phyloP scores from a whole-genome alignment of 2,329 filamentous ascomycete genomes.

The Escovopsis weberi region DNA sequence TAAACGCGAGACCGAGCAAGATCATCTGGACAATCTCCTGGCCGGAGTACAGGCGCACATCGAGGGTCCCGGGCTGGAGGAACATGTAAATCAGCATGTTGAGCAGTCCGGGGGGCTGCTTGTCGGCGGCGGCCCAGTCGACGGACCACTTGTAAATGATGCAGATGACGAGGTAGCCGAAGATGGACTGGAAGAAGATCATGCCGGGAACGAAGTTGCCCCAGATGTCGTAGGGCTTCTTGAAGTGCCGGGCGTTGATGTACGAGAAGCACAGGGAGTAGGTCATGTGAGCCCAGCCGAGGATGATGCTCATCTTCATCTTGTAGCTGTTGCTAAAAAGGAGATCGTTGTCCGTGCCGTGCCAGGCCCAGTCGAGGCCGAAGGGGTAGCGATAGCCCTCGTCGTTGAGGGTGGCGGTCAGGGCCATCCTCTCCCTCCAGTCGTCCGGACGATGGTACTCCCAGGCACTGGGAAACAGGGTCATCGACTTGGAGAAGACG shows the following conservation, averaged over 20 bases:
- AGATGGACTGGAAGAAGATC: conserved; percentile 99
- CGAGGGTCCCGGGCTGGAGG: conserved; percentile 62
- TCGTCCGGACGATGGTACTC: conserved; percentile 54
- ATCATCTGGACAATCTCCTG: conserved; percentile 64
- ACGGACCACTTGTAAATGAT: conserved; percentile 97
- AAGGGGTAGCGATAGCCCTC: conserved; percentile 82
- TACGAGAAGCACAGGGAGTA: conserved; percentile 90
- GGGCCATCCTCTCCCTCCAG: conserved; percentile 49
- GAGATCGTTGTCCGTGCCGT: conserved; percentile 85
- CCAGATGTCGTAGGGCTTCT: conserved; percentile 88
- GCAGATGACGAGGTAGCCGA: conserved; percentile 85
- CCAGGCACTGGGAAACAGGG: conserved; percentile 83
- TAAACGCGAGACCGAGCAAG: conserved; percentile 66
- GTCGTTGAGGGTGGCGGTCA: conserved; percentile 51
- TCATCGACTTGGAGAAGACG: conserved; percentile 85
- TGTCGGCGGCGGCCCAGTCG: conserved; percentile 55
- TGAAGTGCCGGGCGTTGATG: conserved; percentile 90
- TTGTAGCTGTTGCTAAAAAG: conserved; percentile 98
- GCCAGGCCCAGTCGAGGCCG: conserved; percentile 92
- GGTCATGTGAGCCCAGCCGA: conserved; percentile 98
- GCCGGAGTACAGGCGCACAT: conserved; percentile 62
- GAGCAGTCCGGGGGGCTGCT: conserved; percentile 68
- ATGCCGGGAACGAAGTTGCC: conserved; percentile 96
- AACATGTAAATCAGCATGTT: conserved; percentile 99
- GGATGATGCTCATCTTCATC: conserved; percentile 98